A percentile compares a stretch with the other conserved stretches of the same genome.
phyloP scores from a whole-genome alignment of 2,329 filamentous ascomycete species.

The Nannizzia gypsea region DNA sequence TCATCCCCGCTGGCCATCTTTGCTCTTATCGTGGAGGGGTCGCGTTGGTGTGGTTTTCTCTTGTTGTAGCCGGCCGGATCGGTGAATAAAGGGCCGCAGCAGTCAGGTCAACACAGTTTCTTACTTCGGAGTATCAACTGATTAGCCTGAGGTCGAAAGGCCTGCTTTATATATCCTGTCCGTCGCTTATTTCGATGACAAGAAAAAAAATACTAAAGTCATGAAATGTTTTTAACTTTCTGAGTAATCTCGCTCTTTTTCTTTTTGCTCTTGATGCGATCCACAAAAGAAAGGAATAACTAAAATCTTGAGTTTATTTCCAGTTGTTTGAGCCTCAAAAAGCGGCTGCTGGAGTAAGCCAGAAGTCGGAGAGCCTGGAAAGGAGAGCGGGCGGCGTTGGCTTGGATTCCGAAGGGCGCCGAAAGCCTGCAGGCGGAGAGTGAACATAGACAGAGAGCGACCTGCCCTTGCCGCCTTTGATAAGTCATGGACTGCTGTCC shows the following conservation, averaged over 20 bases:
- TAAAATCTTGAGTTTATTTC: background rate
- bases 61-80: background rate
- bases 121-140: background rate
- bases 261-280: too few species aligned
- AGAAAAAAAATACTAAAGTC: background rate
- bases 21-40: background rate
- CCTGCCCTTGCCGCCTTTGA: too few species aligned
- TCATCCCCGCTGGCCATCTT: slow-evolving; percentile 1
- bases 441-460: background rate
- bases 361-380: background rate
- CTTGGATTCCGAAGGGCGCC: background rate
- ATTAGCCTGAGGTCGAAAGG: background rate
- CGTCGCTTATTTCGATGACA: background rate
- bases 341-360: too few species aligned
- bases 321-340: background rate
- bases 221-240: background rate
- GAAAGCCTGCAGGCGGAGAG: background rate
- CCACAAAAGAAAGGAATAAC: too few species aligned
- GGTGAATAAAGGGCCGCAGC: background rate
- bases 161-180: background rate
- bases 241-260: background rate
- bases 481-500: too few species aligned
- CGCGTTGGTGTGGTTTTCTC: background rate
- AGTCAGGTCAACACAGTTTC: background rate
- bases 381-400: background rate